phyloP scores from a whole-genome alignment of 805 yeast species.

The Monosporozyma yasuniensis region DNA sequence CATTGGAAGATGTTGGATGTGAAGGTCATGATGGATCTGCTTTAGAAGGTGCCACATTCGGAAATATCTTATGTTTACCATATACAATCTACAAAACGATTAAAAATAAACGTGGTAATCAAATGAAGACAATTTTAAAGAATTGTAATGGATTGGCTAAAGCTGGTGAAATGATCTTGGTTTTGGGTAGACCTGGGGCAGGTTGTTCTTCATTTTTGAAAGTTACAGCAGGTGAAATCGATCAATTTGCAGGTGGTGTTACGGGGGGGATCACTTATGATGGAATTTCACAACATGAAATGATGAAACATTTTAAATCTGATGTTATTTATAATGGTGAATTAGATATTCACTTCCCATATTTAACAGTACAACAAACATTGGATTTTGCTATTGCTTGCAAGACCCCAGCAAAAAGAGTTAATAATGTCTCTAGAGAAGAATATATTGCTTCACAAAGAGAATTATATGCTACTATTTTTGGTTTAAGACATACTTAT shows the following conservation, averaged over 20 bases:
- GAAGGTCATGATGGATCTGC: constrained; percentile 35
- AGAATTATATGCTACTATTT: constrained; percentile 33
- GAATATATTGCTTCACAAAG: constrained; percentile 39
- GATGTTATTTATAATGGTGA: constrained; percentile 53
- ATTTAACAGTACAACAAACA: constrained; percentile 66
- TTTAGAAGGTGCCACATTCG: constrained; percentile 34
- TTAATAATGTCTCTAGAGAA: constrained; percentile 38
- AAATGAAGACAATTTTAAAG: constrained; percentile 32
- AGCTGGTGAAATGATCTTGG: constrained; percentile 64
- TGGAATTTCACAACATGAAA: constrained; percentile 51
- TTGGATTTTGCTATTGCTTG: constrained; percentile 60
- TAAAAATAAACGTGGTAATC: constrained; percentile 23
- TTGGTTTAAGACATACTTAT: constrained; percentile 48
- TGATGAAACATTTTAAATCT: constrained; percentile 48
- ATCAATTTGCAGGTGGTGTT: constrained; percentile 34
- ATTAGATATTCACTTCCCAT: constrained; percentile 68
- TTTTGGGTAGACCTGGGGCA: constrained; percentile 69
- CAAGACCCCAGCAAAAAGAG: constrained; percentile 54
- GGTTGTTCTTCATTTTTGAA: constrained; percentile 69
- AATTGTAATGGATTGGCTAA: constrained; percentile 38
- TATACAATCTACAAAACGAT: constrained; percentile 25
- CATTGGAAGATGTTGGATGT: constrained; percentile 32
- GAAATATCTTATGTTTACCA: constrained; percentile 31
- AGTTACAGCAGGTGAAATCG: constrained; percentile 51
- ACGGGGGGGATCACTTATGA: constrained; percentile 54